Base-by-base conservation (phyloP, 139 green algal genomes). In the Closterium sp. region DNA sequence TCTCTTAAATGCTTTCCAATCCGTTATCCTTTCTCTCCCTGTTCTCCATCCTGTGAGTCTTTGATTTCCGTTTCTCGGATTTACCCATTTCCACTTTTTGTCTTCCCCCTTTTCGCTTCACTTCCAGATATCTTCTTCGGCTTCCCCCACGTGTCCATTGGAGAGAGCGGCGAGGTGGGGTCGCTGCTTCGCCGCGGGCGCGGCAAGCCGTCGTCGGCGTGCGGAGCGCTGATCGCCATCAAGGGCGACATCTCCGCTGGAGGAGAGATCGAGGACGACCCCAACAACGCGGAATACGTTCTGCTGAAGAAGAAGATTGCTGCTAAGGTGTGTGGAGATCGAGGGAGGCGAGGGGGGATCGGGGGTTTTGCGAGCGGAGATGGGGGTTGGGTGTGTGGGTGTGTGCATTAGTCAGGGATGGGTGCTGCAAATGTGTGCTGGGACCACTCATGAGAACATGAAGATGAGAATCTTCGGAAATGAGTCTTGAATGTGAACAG, bases 281-380 rank as follows among this genome's bases (percentile, higher is more conserved):
- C 96, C 6, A 92, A 97, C 86, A 97, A 99, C 93, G 96, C 97
- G 0, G 97, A 99, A 96, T 97, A 96, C 92, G 96, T 95, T 92
- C 98, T 98, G 92, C 95, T 99, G 2, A 98, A 97, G 96, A 95
- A 97, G 92, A 96, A 97, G 89, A 94, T 99, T 29, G 96, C 96
- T 10, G 93, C 94, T 45, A 95, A 96, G 90, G 88, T 97, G n/a
- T 70, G 34, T 27, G 62, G 62, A 19, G 62, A 73, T 24, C 9
- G 50, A 21, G 50, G 50, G 50, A 73, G 38, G 38, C 10, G 9
- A 6, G 38, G 38, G 38, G 38, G 38, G 38, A 50, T n/a, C n/a
- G n/a, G n/a, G n/a, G n/a, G n/a, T n/a, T n/a, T n/a, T n/a, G n/a
- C n/a, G n/a, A n/a, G n/a, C n/a, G n/a, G n/a, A n/a, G n/a, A n/a